Base-by-base conservation (phyloP, 73 alveolate genomes). In the Durusdinium trenchii region DNA sequence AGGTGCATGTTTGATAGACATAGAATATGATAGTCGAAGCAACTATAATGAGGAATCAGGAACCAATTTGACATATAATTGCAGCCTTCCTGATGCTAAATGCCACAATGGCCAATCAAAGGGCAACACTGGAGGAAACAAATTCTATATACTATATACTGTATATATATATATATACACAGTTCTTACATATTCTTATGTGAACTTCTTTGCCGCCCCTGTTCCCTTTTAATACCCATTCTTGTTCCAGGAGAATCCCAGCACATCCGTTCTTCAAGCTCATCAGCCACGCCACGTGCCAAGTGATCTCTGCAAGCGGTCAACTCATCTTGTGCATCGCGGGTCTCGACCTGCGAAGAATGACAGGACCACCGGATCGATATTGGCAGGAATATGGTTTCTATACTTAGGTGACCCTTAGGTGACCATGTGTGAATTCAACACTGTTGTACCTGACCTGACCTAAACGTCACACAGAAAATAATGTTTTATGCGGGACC, bases 221-320 rank as follows among this genome's bases (percentile, higher is more conserved):
- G 69, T 57, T 57, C 23, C 69, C 69, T 57, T 12, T 57, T 57
- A 23, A 16, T 57, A 16, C 69, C 32, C 69, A 57, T 23, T 57
- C 32, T 12, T 57, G 69, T 16, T 57, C 69, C 69, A 23, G 32
- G 32, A 12, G 69, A 57, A 12, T 23, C 12, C n/a, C 18, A 60
- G 73, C n/a, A n/a, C n/a, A n/a, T n/a, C n/a, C n/a, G n/a, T n/a
- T n/a, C n/a, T n/a, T n/a, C n/a, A n/a, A n/a, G n/a, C n/a, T n/a
- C n/a, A n/a, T n/a, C n/a, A 48, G 71, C 71, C n/a, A 12, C 71
- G 54, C 28, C 18, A 48, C 98, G 98, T 5, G 78, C 38, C 47
- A 91, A 89, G 60, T 91, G 98, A 26, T 91, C 98, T 23, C 85
- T 87, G 78, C 98, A 91, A 14, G 98, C 89, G 61, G 38, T 91